These are phyloP conservation scores for Fennellomyces sp. DNA, from an alignment of 371 early-diverging fungal species.

Conservation along the genomic window DNA sequence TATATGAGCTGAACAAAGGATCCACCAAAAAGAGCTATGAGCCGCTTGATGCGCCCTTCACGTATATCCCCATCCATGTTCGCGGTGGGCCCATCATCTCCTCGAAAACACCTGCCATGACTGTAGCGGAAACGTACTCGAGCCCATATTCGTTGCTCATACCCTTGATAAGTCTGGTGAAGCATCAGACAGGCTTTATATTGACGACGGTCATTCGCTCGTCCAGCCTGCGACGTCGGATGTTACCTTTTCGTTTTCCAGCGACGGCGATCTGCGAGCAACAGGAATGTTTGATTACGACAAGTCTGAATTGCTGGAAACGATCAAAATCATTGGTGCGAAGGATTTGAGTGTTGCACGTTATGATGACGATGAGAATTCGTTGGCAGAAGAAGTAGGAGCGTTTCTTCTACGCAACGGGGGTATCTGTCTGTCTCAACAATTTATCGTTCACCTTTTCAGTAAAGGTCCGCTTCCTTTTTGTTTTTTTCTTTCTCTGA, in stretches of 20 bases:
- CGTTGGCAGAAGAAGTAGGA: neutral
- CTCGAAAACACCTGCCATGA: slow-evolving; percentile 49
- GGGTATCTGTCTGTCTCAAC: no score
- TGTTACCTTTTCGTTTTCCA: slow-evolving; percentile 22
- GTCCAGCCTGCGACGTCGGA: slow-evolving; percentile 25
- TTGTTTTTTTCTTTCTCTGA: neutral
- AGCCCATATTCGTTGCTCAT: slow-evolving; percentile 50
- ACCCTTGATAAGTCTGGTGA: slow-evolving; percentile 41
- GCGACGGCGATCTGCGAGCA: slow-evolving; percentile 28
- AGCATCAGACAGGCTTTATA: slow-evolving; percentile 54
- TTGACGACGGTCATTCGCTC: slow-evolving; percentile 63
- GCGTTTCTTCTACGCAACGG: neutral
- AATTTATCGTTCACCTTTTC: no score
- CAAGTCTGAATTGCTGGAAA: slow-evolving; percentile 20
- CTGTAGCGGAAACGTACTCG: slow-evolving; percentile 42
- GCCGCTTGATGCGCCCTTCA: slow-evolving; percentile 42
- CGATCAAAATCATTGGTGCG: slow-evolving; percentile 14
- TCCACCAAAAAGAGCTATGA: slow-evolving; percentile 7
- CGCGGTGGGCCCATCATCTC: slow-evolving; percentile 51
- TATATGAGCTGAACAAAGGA: slow-evolving; percentile 10
- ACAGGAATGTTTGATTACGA: slow-evolving; percentile 31
- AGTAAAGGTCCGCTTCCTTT: neutral
- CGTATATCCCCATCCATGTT: slow-evolving; percentile 49
- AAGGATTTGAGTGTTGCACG: slow-evolving; percentile 1
- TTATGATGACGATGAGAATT: slow-evolving; percentile 1